Base-by-base conservation (phyloP, 2,329 filamentous ascomycete genomes). In the Didymosphaeria variabile region DNA sequence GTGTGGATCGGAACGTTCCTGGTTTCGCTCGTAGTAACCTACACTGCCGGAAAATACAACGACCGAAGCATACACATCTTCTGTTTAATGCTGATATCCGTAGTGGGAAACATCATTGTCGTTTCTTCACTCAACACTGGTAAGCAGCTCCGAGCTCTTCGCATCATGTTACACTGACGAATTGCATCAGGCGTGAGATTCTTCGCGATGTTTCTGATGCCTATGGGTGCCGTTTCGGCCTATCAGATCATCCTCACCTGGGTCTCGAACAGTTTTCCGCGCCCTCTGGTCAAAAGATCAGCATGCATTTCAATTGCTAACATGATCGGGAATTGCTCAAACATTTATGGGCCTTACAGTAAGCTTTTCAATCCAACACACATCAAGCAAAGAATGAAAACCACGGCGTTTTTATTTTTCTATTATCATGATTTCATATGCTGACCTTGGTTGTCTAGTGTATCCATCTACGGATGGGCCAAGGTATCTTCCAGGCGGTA, bases 241-340 rank as follows among this genome's bases (percentile, higher is more conserved):
- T 66, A 59, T 53, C 58, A 23, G 15, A 49, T 63, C 26, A 34
- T n/a, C 5, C 46, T 63, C 6, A 49, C 56, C 8, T 66, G 63
- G 63, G 46, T 54, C 1, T 51, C 63, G 1, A 50, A 47, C 31
- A 19, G 29, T 5, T 17, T 54, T 72, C 84, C 85, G 0, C 83
- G 85, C 1, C 85, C 83, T 0, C 84, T 84, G 0, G 84, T 84
- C 10, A 86, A 86, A 78, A 83, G 84, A 32, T 84, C 84, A 31
- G 85, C 86, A 3, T 84, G 84, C 32, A 81, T 86, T 47, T 84
- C 84, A 59, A 78, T 86, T 64, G 81, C 86, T 79, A 87, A 87
- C 72, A 15, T 17, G 6, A n/a, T 55, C 29, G 15, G 50, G 21
- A 62, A 49, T 34, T 32, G 17, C 15, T 55, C n/a, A 15, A 45